A percentile compares a stretch with the other conserved stretches of the same genome.
Evolutionary conservation across 441 rosid genomes (phyloP).

Genomic region (Pelargonium citronellum): DNA sequence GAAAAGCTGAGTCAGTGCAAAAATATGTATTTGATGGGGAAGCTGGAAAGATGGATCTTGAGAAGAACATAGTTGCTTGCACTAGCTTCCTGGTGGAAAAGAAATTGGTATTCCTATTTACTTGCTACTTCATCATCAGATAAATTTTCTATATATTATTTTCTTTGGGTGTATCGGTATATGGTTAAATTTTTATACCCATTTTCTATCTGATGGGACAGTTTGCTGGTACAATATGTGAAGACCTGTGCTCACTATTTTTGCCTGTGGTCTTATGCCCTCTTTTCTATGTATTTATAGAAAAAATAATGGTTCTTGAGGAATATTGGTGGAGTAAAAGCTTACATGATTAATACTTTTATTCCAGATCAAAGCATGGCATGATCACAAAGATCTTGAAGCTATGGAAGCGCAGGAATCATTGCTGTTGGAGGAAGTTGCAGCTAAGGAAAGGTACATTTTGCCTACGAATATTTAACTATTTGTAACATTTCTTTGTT

Average conservation of each 20-base stretch:
- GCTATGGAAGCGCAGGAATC: conserved; percentile 87
- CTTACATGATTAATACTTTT: conserved; percentile 5
- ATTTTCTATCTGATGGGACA: no score
- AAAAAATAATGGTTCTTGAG: background rate
- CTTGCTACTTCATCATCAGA: background rate
- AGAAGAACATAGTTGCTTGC: conserved; percentile 79
- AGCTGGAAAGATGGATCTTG: conserved; percentile 71
- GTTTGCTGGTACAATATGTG: no score
- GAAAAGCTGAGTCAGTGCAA: conserved; percentile 65
- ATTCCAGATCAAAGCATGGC: conserved; percentile 75
- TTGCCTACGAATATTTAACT: background rate
- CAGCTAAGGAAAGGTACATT: conserved; percentile 71
- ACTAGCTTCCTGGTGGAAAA: conserved; percentile 83
- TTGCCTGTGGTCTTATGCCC: background rate
- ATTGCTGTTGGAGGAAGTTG: conserved; percentile 95
- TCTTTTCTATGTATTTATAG: background rate
- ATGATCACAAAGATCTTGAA: conserved; percentile 89
- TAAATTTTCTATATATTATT: no score
- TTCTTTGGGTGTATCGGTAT: no score
- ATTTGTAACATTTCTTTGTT: background rate
- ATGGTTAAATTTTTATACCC: no score
- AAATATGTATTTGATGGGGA: conserved; percentile 86
- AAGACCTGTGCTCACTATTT: no score
- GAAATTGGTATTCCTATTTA: conserved; percentile 51
- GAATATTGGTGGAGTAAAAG: background rate